Percentiles rank a stretch among this genome's conserved stretches.
phyloP scores from a whole-genome alignment of 2,329 filamentous ascomycete genomes.

The Microcera coccophila region DNA sequence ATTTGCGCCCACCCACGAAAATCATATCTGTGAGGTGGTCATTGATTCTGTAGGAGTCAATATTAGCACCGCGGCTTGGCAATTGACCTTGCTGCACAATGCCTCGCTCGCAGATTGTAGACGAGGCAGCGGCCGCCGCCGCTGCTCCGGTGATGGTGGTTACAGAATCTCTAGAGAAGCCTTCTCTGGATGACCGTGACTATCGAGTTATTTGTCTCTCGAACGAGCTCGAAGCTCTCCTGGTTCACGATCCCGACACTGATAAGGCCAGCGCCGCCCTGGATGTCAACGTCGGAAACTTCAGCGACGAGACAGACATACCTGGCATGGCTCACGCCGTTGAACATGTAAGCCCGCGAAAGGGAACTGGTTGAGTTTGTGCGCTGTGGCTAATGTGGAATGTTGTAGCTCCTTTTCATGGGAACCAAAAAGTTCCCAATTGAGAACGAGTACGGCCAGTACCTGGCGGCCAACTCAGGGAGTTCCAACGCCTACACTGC shows the following conservation, averaged over 20 bases:
- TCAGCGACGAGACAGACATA: slow-evolving; percentile 87
- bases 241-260: slow-evolving; percentile 91
- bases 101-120: slow-evolving; percentile 28
- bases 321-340: slow-evolving; percentile 94
- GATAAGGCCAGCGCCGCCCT: slow-evolving; percentile 96
- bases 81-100: slow-evolving; percentile 25
- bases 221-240: slow-evolving; percentile 84
- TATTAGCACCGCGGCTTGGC: background rate
- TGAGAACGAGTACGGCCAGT: slow-evolving; percentile 94
- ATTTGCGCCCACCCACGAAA: slow-evolving; percentile 7
- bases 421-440: slow-evolving; percentile 95
- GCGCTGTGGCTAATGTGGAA: slow-evolving; percentile 12
- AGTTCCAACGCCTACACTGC: slow-evolving; percentile 94
- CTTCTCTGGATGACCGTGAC: slow-evolving; percentile 76
- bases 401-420: slow-evolving; percentile 77
- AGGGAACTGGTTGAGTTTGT: too few species aligned
- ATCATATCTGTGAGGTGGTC: too few species aligned
- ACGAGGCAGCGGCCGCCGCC: slow-evolving; percentile 25
- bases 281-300: slow-evolving; percentile 94
- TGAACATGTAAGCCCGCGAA: slow-evolving; percentile 63
- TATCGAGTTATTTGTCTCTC: slow-evolving; percentile 83
- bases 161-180: slow-evolving; percentile 74
- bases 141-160: slow-evolving; percentile 38
- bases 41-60: background rate
- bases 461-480: slow-evolving; percentile 84